These are phyloP conservation scores for Globisporangium recalcitrans DNA, from an alignment of 352 stramenopile genomes.

Conservation along the genomic window DNA sequence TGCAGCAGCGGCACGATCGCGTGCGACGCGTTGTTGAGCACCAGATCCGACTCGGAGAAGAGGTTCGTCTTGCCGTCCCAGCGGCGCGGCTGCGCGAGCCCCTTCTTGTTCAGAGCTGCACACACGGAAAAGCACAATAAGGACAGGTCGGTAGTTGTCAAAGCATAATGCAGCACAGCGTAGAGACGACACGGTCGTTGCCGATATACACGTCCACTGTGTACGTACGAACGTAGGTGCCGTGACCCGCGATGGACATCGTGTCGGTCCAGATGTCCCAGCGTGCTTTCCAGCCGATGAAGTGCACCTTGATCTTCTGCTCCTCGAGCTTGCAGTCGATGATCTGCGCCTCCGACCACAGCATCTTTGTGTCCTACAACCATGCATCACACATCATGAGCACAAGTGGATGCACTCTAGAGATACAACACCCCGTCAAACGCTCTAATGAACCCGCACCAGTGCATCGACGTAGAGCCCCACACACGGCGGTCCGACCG, in stretches of 20 bases:
- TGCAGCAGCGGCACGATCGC: constrained; percentile 7
- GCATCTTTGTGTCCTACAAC: constrained; percentile 56
- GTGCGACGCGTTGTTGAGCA: not conserved
- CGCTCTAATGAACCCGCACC: constrained; percentile 12
- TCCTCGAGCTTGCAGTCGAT: constrained; percentile 51
- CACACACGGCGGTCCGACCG: constrained; percentile 28
- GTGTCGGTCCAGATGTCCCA: constrained; percentile 74
- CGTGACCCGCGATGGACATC: constrained; percentile 57
- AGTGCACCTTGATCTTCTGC: constrained; percentile 68
- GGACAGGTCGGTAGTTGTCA: not conserved
- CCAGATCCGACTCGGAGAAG: constrained; percentile 10
- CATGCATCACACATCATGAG: not conserved
- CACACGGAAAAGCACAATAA: not conserved
- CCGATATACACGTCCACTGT: too few species aligned
- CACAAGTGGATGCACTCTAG: not conserved
- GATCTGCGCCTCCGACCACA: constrained; percentile 69
- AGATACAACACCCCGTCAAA: not conserved
- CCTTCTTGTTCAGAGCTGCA: constrained; percentile 19
- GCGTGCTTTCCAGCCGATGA: constrained; percentile 57
- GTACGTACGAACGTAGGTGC: constrained; percentile 44
- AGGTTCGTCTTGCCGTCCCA: constrained; percentile 18
- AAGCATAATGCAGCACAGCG: not conserved
- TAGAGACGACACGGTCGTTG: not conserved
- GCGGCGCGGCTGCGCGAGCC: constrained; percentile 4
- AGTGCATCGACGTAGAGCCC: constrained; percentile 67